Conservation (phyloP, 1,284 basidiomycete species). For the Takashimella koratensis region DNA sequence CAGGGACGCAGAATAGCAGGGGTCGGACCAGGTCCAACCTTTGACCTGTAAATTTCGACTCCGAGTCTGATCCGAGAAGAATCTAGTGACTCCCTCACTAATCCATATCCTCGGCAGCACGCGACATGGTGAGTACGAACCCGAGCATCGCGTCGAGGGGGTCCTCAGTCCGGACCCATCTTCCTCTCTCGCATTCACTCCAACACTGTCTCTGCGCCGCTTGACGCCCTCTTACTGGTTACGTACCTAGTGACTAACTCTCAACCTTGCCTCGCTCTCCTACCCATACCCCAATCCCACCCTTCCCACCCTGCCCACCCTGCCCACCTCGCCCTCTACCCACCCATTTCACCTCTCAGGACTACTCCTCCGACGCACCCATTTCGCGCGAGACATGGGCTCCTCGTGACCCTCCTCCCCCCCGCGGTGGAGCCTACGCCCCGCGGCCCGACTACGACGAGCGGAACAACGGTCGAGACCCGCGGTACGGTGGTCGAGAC, state of each 20-base stretch:
- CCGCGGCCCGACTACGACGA: no score
- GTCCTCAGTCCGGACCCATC: no score
- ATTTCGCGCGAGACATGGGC: slow-evolving; percentile 41
- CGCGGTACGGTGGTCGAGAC: no score
- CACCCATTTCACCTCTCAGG: slow-evolving; percentile 13
- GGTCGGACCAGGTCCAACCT: not conserved
- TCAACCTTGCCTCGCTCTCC: no score
- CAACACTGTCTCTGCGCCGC: no score
- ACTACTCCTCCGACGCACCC: slow-evolving; percentile 33
- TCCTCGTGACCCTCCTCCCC: slow-evolving; percentile 11
- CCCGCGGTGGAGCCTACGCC: not conserved
- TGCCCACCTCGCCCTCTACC: not conserved
- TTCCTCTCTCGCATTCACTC: no score
- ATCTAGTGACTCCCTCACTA: not conserved
- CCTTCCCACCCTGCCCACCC: not conserved
- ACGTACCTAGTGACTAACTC: not conserved
- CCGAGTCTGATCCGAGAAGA: not conserved
- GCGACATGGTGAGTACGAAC: not conserved
- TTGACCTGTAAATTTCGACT: not conserved
- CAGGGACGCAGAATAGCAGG: not conserved
- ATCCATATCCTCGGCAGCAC: no score
- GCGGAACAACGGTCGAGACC: no score
- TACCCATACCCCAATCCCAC: not conserved
- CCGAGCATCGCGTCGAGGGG: no score
- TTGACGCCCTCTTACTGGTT: no score